Evolutionary conservation across 1,284 basidiomycete genomes (phyloP), one percentile per base, ranked within the genome.

Genomic region (Ceratobasidium sp.): DNA sequence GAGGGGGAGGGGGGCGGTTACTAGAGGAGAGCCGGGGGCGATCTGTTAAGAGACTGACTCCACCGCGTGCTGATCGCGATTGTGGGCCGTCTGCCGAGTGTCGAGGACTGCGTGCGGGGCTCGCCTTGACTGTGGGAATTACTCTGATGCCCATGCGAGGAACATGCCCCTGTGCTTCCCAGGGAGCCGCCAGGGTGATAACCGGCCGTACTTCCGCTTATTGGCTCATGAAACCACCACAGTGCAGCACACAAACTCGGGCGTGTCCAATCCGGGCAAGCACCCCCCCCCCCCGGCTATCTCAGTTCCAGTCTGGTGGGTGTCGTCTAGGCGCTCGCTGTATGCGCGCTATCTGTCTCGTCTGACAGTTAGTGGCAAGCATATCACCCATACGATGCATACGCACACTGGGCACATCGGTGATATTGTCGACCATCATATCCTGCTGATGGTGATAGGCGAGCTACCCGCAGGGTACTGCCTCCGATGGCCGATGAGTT

Each of bases 21-120:
- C 71, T 74, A 65, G 71, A 74, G 61, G 22, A 74, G 71, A 74
- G 71, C 71, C 71, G 71, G 61, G 43, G 70, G 40, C 68, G 68
- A 71, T 61, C 68, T 40, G 71, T 74, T 74, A 74, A 74, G 71
- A 74, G 71, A 32, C 49, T 46, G 19, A 29, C n/a, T 44, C 17
- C 61, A 51, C 46, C 71, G 29, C 37, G 25, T 46, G 37, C n/a
- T 32, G 43, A 25, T 61, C 43, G 56, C 17, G 62, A 34, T 43
- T 43, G 7, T 43, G 32, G 29, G 22, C 56, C 56, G 19, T 46
- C 44, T 73, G 70, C 59, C 70, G 70, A 71, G 9, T 37, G 56
- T 70, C 56, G 51, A 71, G 37, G n/a, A 61, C 56, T 64, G 70
- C 59, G 59, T 37, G 57, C 59, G 62, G 59, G 49, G 40, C 70